Evolutionary conservation across 1,139 yeast species (phyloP), one percentile per base, ranked within the genome.

Genomic region (Candida buenavistaensis): DNA sequence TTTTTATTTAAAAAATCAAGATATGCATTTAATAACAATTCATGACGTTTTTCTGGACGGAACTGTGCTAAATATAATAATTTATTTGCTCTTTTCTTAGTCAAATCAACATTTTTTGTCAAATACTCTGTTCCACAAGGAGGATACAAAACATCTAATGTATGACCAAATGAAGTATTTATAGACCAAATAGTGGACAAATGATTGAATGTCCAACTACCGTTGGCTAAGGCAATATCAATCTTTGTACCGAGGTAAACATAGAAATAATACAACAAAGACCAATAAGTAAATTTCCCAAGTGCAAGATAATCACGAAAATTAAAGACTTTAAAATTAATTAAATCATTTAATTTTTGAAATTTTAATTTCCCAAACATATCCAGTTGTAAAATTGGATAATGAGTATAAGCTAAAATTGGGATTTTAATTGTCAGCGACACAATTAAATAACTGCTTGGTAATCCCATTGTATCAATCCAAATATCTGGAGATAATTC

Each of bases 401-500:
- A 94, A 63, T 94, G 98, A 14, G 89, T 89, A 52, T 94, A 94
- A 1, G 96, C 79, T 20, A 85, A 64, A 21, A 92, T 73, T 1
- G 98, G 98, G 20, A 88, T 65, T 42, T 74, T 70, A 28, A 85
- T 65, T 26, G 78, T 52, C 47, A 64, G 53, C 14, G 71, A 59
- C 0, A 86, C 77, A 23, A 81, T 50, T 26, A 54, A 50, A 55
- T 89, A 89, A 21, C 83, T 67, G 38, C 92, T 92, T 1, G 98
- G 97, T 41, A 87, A 78, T 0, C 98, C 98, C 73, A 88, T 83
- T 2, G 98, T 90, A 53, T 94, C 98, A 23, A 92, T 70, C 79
- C 90, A 89, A n/a, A 89, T 72, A 57, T 92, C 97, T 0, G 97
- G 97, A 6, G 83, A 70, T 26, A 87, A 68, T 45, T 72, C 74